Conservation (phyloP, 345 rosid species). For the Theobroma cacao region DNA sequence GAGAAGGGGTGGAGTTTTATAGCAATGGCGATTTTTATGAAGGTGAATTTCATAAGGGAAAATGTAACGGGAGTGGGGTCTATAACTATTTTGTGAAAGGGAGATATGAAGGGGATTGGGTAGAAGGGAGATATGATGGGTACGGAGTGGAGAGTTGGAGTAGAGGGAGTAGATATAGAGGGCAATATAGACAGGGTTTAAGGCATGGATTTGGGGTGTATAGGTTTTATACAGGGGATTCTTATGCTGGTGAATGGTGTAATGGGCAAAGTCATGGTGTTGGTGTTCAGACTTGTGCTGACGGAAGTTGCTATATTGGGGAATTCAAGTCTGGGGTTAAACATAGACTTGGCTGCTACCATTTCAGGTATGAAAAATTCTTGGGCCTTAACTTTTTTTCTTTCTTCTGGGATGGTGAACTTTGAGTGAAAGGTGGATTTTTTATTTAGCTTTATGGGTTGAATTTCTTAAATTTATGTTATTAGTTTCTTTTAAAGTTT, state of each 20-base stretch:
- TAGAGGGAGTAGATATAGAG: constrained; percentile 87
- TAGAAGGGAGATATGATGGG: constrained; percentile 88
- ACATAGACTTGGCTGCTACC: constrained; percentile 90
- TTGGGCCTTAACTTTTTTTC: neutral
- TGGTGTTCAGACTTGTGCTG: constrained; percentile 85
- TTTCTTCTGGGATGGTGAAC: neutral
- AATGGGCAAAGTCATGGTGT: constrained; percentile 95
- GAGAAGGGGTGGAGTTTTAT: constrained; percentile 83
- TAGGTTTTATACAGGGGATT: constrained; percentile 87
- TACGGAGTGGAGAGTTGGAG: constrained; percentile 93
- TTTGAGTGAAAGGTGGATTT: neutral
- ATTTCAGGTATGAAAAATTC: constrained; percentile 60
- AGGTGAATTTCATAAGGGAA: constrained; percentile 85
- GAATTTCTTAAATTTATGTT: neutral
- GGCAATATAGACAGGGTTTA: constrained; percentile 74
- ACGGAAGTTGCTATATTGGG: constrained; percentile 82
- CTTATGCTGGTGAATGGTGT: constrained; percentile 86
- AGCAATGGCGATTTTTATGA: constrained; percentile 92
- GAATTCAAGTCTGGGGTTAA: constrained; percentile 86
- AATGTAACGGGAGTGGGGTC: constrained; percentile 90
- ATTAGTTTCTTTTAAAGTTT: neutral
- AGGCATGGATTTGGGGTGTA: constrained; percentile 85
- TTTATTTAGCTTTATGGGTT: neutral
- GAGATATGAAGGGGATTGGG: constrained; percentile 93
- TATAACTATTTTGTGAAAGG: constrained; percentile 74